phyloP scores from a whole-genome alignment of 805 yeast genomes.

The Wickerhamiella vanderwaltii region DNA sequence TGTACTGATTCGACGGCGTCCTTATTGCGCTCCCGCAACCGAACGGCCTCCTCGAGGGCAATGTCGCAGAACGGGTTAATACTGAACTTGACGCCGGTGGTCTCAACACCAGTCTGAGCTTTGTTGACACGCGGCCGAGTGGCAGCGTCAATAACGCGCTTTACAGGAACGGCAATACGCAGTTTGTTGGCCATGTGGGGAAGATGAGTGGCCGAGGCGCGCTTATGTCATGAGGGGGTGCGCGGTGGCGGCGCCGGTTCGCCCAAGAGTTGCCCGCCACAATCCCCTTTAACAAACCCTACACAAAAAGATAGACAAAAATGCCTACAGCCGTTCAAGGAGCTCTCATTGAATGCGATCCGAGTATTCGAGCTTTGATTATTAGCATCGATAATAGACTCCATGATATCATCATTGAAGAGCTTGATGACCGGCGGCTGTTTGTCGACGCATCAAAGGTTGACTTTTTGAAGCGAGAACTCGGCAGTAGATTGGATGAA shows the following conservation, averaged over 20 bases:
- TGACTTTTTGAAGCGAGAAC: conserved; percentile 60
- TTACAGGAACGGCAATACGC: conserved; percentile 78
- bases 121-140: conserved; percentile 86
- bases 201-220: background rate
- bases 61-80: conserved; percentile 97
- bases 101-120: conserved; percentile 70
- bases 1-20: conserved; percentile 64
- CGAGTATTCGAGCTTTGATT: conserved; percentile 80
- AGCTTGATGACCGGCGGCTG: conserved; percentile 83
- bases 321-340: conserved; percentile 25
- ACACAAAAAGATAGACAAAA: too few relatives aligned
- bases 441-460: conserved; percentile 70
- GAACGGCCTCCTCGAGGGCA: conserved; percentile 89
- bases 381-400: conserved; percentile 64
- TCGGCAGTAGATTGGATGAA: conserved; percentile 62
- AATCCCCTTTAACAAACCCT: too few relatives aligned
- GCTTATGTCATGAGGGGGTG: too few relatives aligned
- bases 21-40: conserved; percentile 55
- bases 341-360: conserved; percentile 49
- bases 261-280: too few relatives aligned
- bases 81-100: conserved; percentile 80
- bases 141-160: conserved; percentile 89
- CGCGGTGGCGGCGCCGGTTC: too few relatives aligned
- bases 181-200: conserved; percentile 13
- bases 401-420: conserved; percentile 65